Base-by-base conservation (phyloP, 148 eudicot genomes). In the Rhododendron ovatum region DNA sequence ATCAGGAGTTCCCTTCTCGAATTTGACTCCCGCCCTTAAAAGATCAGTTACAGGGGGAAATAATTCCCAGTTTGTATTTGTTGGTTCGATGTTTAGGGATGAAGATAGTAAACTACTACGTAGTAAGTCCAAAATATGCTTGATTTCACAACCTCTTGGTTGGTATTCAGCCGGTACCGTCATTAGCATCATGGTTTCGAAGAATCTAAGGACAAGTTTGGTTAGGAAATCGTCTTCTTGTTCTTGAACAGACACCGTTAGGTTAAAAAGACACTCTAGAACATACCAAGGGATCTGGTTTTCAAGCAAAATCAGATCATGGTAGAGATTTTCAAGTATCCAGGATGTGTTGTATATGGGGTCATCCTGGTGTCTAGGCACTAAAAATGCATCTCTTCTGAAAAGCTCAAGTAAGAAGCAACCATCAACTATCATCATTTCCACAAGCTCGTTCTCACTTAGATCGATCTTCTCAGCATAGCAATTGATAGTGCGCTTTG, bases 341-440 rank as follows among this genome's bases (percentile, higher is more conserved):
- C 69, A 63, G 69, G 69, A 63, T 63, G 69, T 24, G 69, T 63
- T 63, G 69, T 22, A 24, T 24, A 63, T 63, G 26, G 69, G 69
- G 69, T 63, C 69, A n/a, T 63, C 69, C 28, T 63, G 10, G 28
- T 63, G 13, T 63, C 11, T 24, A 9, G 3, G 7, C 71, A 63
- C 71, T 8, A 7, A 0, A 10, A 12, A 63, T 7, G 10, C 10
- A 20, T 76, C 80, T 37, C 48, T 76, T 76, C 80, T 76, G 47
- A 76, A 41, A 20, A 76, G 50, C 80, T 76, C 50, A 35, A 76
- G 80, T 76, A 76, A 76, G 47, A 76, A 76, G n/a, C 80, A 76
- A 15, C 80, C 80, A 41, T 76, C 80, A 20, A 76, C 26, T 18
- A 76, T 76, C 80, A 76, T 76, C 48, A 76, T 76, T 39, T 76